These are phyloP conservation scores for Globisporangium uncinulatum DNA, from an alignment of 352 stramenopile species.

Conservation along the genomic window DNA sequence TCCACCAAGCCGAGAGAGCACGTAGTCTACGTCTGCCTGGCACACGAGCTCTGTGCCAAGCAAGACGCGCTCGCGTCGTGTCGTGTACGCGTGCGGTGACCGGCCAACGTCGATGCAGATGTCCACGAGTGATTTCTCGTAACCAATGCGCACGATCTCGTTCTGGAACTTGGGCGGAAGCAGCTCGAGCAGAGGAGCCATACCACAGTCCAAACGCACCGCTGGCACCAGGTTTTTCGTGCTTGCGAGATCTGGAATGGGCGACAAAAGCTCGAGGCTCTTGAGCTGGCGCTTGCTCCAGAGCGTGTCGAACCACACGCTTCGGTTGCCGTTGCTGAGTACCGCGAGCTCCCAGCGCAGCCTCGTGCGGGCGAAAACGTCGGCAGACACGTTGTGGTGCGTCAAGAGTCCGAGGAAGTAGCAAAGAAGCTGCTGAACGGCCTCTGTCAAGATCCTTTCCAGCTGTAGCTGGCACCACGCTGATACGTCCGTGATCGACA, in stretches of 20 bases:
- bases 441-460: neutral
- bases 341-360: neutral
- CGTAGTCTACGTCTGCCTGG: slow-evolving; percentile 42
- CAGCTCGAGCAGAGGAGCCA: slow-evolving; percentile 27
- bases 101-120: slow-evolving; percentile 33
- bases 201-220: slow-evolving; percentile 18
- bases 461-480: neutral
- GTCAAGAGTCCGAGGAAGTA: neutral
- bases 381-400: neutral
- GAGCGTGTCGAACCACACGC: slow-evolving; percentile 1
- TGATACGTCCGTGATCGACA: neutral
- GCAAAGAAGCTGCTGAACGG: neutral
- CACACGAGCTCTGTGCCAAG: slow-evolving; percentile 30
- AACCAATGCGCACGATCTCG: slow-evolving; percentile 18
- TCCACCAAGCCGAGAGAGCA: slow-evolving; percentile 37
- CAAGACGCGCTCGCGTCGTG: slow-evolving; percentile 19
- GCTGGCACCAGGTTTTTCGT: neutral
- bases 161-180: slow-evolving; percentile 20
- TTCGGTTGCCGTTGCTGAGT: neutral
- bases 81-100: slow-evolving; percentile 24
- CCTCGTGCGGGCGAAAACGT: neutral
- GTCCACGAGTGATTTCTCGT: slow-evolving; percentile 24
- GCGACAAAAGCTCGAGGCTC: slow-evolving; percentile 3
- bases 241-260: neutral
- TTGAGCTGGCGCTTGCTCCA: neutral